Percentiles rank a stretch among this genome's conserved stretches.
phyloP scores from a whole-genome alignment of 306 rosid genomes.

The Prinsepia uniflora region DNA sequence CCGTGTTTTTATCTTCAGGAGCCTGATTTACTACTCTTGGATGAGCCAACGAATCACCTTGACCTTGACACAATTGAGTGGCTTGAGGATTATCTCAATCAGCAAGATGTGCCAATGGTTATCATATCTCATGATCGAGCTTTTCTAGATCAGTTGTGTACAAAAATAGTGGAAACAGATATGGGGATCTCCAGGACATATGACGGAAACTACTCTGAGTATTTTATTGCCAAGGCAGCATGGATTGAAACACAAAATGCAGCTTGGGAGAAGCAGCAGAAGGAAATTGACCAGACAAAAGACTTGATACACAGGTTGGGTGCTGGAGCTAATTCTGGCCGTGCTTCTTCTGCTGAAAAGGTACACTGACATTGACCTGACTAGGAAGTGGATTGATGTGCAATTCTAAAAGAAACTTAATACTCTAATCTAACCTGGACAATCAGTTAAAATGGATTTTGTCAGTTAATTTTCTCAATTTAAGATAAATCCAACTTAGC shows the following conservation, averaged over 20 bases:
- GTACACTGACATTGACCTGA: constrained; percentile 33
- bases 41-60: constrained; percentile 96
- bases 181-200: constrained; percentile 86
- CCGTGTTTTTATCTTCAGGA: constrained; percentile 55
- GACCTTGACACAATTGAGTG: constrained; percentile 98
- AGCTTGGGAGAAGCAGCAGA: constrained; percentile 99
- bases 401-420: constrained; percentile 1
- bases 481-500: not conserved
- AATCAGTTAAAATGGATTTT: not conserved
- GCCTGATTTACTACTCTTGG: constrained; percentile 85
- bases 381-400: not conserved
- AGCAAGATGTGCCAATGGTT: constrained; percentile 97
- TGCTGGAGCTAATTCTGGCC: constrained; percentile 94
- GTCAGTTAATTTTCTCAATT: not conserved
- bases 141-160: constrained; percentile 94
- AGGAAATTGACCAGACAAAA: constrained; percentile 83
- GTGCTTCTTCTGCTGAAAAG: constrained; percentile 96
- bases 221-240: constrained; percentile 60
- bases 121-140: constrained; percentile 98
- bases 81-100: constrained; percentile 83
- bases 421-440: not conserved
- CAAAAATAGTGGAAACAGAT: constrained; percentile 98
- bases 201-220: constrained; percentile 86
- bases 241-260: constrained; percentile 90
- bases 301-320: constrained; percentile 81